Evolutionary conservation across 805 yeast species (phyloP), one percentile per base, ranked within the genome.

Genomic region (Metschnikowia santaceciliae): DNA sequence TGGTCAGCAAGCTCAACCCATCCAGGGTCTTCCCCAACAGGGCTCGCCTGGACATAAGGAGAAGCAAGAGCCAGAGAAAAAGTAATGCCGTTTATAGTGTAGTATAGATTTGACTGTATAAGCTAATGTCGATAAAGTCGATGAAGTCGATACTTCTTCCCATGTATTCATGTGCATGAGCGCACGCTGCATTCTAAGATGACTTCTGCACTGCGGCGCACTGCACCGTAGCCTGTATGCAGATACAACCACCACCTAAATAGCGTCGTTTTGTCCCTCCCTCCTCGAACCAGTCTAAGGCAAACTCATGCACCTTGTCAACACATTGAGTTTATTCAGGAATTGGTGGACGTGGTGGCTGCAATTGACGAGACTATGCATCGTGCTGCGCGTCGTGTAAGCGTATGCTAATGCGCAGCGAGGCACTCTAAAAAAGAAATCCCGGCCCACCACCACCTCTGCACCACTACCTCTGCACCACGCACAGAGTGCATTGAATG

Each of bases 1-100:
- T 23, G 38, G 51, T 37, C 51, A 45, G 35, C 58, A 54, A 47
- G 45, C 52, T 33, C 53, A 46, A 48, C 53, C 50, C 15, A 36
- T 35, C 42, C 53, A 47, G 33, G 52, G 54, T 39, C 57, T 42
- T 37, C 38, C 57, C 8, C 55, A 42, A 34, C 54, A 55, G 47
- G 50, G 51, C 17, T 50, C 58, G 23, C 59, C 59, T 3, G 38
- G 47, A 1, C 42, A 41, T 14, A 57, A 55, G 55, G 57, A 57
- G 43, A 49, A 55, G 49, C 52, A 55, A 46, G 55, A 57, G 51
- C 19, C 53, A 19, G 56, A 52, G 42, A 57, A 56, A 42, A 55
- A 57, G 51, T 55, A 41, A 46, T 42, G 36, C 37, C 43, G 52
- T 54, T 55, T 50, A 54, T 42, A 43, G 47, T 44, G 23, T 50